Evolutionary conservation across 148 eudicot genomes (phyloP), one percentile per base, ranked within the genome.

Genomic region (Fallopia convolvulus): DNA sequence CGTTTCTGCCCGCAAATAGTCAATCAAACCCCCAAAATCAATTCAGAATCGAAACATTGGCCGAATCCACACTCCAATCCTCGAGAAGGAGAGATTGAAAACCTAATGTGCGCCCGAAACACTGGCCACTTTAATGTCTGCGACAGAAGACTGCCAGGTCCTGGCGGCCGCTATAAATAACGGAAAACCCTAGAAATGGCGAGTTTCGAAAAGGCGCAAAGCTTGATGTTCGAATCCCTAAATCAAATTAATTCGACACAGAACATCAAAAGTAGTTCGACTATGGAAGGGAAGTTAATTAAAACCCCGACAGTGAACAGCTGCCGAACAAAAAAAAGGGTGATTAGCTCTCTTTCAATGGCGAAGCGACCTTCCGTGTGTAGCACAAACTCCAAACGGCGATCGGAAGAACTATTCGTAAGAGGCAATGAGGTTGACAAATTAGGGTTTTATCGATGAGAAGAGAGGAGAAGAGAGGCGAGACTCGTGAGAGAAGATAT

Each of bases 361-460:
- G 7, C 75, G 52, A 42, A 21, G 50, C 26, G 52, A 8, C 36
- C 39, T 63, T 23, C 20, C 8, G 66, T 46, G 11, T 42, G 12
- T 15, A 4, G 55, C 58, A 48, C 21, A 41, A 40, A 60, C 49
- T 21, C 40, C 30, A 50, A 49, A 21, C n/a, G 10, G 8, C 52
- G 47, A n/a, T 68, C 2, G 65, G 55, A 21, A 36, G 33, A 74
- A 46, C 5, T 41, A 40, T 41, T 9, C 26, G 33, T 10, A 42
- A 20, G 74, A 72, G 68, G 68, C 47, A 41, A 9, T 56, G 77
- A 15, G 41, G 71, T 13, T 32, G 42, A 32, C 41, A 72, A 70
- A 76, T 79, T 82, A 79, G 82, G 84, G 82, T 79, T 82, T 82
- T 75, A 21, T 68, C 52, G 20, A 17, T 23, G 77, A 42, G 70